These are phyloP conservation scores for Suillus brevipes DNA, from an alignment of 768 basidiomycete genomes.

Conservation along the genomic window DNA sequence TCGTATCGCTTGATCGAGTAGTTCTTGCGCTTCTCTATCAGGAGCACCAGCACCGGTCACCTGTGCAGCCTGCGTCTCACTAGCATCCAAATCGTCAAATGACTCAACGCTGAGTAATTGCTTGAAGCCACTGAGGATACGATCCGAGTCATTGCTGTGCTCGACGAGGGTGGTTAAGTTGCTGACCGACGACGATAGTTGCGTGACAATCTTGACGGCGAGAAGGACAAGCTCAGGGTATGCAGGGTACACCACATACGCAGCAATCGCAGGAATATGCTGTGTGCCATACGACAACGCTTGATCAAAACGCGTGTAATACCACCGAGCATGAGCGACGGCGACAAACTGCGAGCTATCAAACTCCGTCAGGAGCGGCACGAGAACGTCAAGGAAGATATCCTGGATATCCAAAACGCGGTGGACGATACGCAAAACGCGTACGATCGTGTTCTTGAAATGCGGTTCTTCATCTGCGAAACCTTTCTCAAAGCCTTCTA, in stretches of 20 bases:
- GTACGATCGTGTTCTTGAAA: slow-evolving; percentile 74
- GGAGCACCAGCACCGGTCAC: slow-evolving; percentile 75
- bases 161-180: slow-evolving; percentile 79
- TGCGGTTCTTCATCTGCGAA: slow-evolving; percentile 67
- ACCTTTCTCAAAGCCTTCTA: slow-evolving; percentile 73
- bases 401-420: slow-evolving; percentile 85
- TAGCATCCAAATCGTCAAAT: slow-evolving; percentile 55
- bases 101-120: slow-evolving; percentile 64
- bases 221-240: slow-evolving; percentile 76
- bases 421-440: slow-evolving; percentile 78
- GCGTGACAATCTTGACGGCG: slow-evolving; percentile 72
- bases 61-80: slow-evolving; percentile 61
- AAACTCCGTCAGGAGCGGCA: slow-evolving; percentile 73
- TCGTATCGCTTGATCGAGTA: slow-evolving; percentile 68
- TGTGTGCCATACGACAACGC: slow-evolving; percentile 67
- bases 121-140: slow-evolving; percentile 80
- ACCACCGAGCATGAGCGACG: slow-evolving; percentile 60
- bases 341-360: slow-evolving; percentile 56
- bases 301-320: slow-evolving; percentile 74
- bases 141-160: slow-evolving; percentile 79
- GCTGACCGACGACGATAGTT: slow-evolving; percentile 69
- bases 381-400: slow-evolving; percentile 84
- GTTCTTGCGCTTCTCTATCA: slow-evolving; percentile 44
- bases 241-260: slow-evolving; percentile 68
- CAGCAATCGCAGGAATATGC: slow-evolving; percentile 78